phyloP scores from a whole-genome alignment of 225 moss, liverwort and hornwort genomes.

The Neckera pumila region DNA sequence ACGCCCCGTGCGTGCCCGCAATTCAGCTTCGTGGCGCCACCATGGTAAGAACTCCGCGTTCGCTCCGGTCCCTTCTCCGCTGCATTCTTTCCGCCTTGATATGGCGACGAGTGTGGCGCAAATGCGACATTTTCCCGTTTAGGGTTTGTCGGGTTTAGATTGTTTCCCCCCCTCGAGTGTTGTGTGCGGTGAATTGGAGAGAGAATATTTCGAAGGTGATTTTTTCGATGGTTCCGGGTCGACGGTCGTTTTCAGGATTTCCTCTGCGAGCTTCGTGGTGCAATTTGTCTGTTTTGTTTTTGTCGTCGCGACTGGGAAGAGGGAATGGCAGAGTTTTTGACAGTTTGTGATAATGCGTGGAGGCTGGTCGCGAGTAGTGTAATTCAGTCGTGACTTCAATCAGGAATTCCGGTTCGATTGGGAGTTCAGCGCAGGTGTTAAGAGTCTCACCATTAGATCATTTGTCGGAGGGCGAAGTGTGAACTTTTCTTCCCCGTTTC shows the following conservation, averaged over 20 bases:
- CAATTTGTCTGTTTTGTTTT: background rate
- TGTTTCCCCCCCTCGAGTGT: background rate
- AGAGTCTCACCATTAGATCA: background rate
- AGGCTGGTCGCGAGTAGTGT: background rate
- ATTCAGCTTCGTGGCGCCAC: background rate
- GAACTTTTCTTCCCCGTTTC: background rate
- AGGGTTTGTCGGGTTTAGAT: background rate
- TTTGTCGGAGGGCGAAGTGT: background rate
- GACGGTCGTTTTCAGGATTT: background rate
- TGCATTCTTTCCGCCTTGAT: background rate
- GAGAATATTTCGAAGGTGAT: background rate
- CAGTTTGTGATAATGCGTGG: background rate
- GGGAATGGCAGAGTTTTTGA: background rate
- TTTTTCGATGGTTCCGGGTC: background rate
- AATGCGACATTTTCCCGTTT: background rate
- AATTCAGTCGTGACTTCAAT: background rate
- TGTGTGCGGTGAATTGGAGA: background rate
- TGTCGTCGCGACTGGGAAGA: background rate
- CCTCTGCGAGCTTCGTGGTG: background rate
- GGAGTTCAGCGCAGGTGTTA: background rate
- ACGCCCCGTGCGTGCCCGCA: background rate
- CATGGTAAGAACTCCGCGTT: background rate
- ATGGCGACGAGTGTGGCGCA: background rate
- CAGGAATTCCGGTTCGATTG: background rate
- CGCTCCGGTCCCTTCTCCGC: background rate